Percentiles rank a stretch among this genome's conserved stretches.
These are phyloP conservation scores for Pichia sp. DNA, from an alignment of 1,139 yeast species.

Conservation along the genomic window DNA sequence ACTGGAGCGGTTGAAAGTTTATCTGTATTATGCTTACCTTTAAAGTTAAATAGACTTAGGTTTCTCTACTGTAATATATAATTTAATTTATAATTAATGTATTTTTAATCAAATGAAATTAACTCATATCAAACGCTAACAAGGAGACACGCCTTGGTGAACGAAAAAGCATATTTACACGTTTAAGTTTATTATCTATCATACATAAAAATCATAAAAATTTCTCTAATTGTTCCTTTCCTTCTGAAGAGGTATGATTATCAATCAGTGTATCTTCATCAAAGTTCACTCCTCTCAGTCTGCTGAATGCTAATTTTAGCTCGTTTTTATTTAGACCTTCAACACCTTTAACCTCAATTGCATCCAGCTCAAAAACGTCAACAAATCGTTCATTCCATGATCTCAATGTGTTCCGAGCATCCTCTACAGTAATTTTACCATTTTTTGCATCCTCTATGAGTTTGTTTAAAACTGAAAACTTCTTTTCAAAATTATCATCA, in stretches of 20 bases:
- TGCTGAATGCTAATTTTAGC: conserved; percentile 6
- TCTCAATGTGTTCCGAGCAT: conserved; percentile 16
- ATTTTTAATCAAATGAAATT: background rate
- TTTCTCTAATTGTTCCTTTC: background rate
- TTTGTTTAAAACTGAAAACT: conserved; percentile 16
- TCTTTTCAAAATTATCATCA: conserved; percentile 19
- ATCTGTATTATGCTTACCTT: background rate
- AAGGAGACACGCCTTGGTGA: no score
- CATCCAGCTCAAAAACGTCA: conserved; percentile 18
- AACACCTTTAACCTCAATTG: conserved; percentile 18
- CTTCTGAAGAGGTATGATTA: background rate
- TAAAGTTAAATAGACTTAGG: no score
- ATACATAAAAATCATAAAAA: no score
- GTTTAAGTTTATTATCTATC: no score
- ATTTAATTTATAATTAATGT: conserved; percentile 13
- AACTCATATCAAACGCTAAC: no score
- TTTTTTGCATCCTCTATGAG: conserved; percentile 14
- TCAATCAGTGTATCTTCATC: background rate
- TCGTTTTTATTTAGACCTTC: conserved; percentile 16
- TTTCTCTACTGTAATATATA: no score
- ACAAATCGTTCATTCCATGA: conserved; percentile 24
- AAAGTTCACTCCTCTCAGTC: conserved; percentile 7
- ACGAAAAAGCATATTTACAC: no score
- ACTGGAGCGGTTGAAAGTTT: conserved; percentile 64
- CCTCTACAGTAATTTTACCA: conserved; percentile 20